phyloP scores from a whole-genome alignment of 306 rosid genomes.

The Inga oerstediana region DNA sequence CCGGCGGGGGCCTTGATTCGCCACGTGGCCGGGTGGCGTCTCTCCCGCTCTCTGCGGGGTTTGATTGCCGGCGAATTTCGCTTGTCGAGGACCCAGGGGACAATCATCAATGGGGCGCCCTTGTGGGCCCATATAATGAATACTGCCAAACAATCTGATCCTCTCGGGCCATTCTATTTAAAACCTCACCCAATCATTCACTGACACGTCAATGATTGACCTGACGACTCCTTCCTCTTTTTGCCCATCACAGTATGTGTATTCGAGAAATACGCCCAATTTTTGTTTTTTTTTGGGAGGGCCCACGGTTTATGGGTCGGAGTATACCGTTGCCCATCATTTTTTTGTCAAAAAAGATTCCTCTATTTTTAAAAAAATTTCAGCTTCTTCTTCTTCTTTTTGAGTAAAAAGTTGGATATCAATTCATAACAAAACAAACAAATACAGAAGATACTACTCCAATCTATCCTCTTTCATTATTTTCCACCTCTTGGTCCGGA shows the following conservation, averaged over 20 bases:
- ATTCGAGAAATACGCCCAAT: background rate
- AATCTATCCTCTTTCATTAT: too few species aligned
- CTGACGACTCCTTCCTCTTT: background rate
- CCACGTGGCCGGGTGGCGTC: slow-evolving; percentile 27
- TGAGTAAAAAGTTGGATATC: too few species aligned
- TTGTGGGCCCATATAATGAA: background rate
- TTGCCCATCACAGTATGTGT: background rate
- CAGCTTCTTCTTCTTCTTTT: too few species aligned
- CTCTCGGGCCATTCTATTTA: background rate
- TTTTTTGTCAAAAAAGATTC: too few species aligned
- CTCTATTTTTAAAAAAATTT: too few species aligned
- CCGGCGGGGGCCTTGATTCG: background rate
- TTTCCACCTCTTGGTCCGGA: too few species aligned
- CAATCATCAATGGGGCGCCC: slow-evolving; percentile 16
- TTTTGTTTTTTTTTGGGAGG: too few species aligned
- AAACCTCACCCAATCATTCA: background rate
- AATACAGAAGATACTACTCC: too few species aligned
- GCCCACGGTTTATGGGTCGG: too few species aligned
- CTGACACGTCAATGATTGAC: background rate
- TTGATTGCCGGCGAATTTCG: slow-evolving; percentile 19
- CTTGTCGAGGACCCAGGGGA: slow-evolving; percentile 29
- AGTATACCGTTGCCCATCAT: too few species aligned
- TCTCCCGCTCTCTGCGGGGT: background rate
- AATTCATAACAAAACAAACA: too few species aligned
- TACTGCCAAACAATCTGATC: background rate